Percentiles rank a stretch among this genome's conserved stretches.
These are phyloP conservation scores for Fusarium cyanostomum DNA, from an alignment of 2,329 filamentous ascomycete genomes.

Conservation along the genomic window DNA sequence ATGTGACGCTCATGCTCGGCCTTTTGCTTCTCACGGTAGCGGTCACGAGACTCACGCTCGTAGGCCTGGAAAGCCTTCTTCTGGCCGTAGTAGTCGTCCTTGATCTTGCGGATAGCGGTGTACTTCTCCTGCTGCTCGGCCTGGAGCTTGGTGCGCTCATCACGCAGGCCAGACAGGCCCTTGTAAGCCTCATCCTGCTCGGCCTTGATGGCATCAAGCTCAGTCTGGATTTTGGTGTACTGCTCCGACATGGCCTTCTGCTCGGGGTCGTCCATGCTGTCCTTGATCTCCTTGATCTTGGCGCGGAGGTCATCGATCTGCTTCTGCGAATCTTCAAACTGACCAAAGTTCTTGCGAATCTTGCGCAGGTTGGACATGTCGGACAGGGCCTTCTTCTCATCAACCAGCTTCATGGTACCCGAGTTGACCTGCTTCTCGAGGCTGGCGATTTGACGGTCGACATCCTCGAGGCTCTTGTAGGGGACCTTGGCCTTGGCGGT, in stretches of 20 bases:
- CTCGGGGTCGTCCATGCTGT: conserved; percentile 90
- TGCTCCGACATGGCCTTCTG: conserved; percentile 86
- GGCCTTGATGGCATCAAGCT: conserved; percentile 89
- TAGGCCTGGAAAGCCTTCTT: conserved; percentile 85
- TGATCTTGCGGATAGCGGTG: conserved; percentile 81
- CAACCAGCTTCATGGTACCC: conserved; percentile 93
- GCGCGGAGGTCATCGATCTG: conserved; percentile 86
- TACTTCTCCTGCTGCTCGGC: conserved; percentile 89
- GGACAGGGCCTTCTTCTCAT: conserved; percentile 92
- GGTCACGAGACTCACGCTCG: conserved; percentile 83
- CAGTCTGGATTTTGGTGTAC: conserved; percentile 85
- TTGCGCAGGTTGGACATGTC: conserved; percentile 87
- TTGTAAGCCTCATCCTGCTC: conserved; percentile 93
- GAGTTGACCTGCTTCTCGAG: conserved; percentile 88
- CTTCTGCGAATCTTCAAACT: conserved; percentile 87
- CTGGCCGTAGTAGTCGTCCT: conserved; percentile 85
- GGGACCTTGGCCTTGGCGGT: conserved; percentile 79
- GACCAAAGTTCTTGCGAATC: conserved; percentile 88
- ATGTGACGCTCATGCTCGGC: conserved; percentile 80
- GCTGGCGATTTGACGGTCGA: conserved; percentile 82
- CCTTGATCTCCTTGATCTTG: conserved; percentile 89
- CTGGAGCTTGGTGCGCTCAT: conserved; percentile 85
- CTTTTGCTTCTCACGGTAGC: conserved; percentile 79
- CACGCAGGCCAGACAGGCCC: conserved; percentile 82
- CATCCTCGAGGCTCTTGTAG: conserved; percentile 88